Base-by-base conservation (phyloP, 495 filamentous ascomycete species). In the Penicillium verhagenii region DNA sequence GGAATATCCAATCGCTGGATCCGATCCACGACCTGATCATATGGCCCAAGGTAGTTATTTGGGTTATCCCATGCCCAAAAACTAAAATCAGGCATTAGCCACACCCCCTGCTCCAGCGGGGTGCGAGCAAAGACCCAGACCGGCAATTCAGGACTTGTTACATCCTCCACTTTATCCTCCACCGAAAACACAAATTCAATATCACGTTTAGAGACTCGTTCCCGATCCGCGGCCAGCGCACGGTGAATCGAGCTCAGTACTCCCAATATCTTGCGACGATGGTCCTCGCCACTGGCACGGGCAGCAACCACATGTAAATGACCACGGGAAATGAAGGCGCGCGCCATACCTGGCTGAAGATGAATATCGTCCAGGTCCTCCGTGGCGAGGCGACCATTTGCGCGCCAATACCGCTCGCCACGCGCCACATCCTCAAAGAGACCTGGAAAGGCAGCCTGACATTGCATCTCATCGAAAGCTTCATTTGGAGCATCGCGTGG, bases 1-100 rank as follows among this genome's bases (percentile, higher is more conserved):
- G 67, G 71, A 1, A 75, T 56, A 58, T 70, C 68, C 8, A 56
- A 35, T n/a, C 59, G 63, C 47, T 61, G 59, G 47, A 73, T 66
- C 3, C 64, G 66, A 39, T 86, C 81, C 21, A 80, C 79, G 2
- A 86, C 82, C 57, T 82, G 80, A 19, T 74, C 63, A 33, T 82
- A 81, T 2, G 82, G 80, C 2, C 81, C 81, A 35, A 89, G 76
- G 50, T 80, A 75, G 43, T 82, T 76, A 4, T 84, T 71, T 0
- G 78, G 69, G n/a, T 85, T 76, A 2, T 83, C 75, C 85, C 86
- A 90, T 0, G 82, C 75, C 86, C 86, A 92, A 72, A 84, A 89
- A 58, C 84, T 81, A 66, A 91, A 92, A 68, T 92, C 88, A 1
- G 89, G 89, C 70, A 92, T 87, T 0, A 89, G 62, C 83, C 89